Base-by-base conservation (phyloP, 352 stramenopile species). In the Globisporangium radiosum region DNA sequence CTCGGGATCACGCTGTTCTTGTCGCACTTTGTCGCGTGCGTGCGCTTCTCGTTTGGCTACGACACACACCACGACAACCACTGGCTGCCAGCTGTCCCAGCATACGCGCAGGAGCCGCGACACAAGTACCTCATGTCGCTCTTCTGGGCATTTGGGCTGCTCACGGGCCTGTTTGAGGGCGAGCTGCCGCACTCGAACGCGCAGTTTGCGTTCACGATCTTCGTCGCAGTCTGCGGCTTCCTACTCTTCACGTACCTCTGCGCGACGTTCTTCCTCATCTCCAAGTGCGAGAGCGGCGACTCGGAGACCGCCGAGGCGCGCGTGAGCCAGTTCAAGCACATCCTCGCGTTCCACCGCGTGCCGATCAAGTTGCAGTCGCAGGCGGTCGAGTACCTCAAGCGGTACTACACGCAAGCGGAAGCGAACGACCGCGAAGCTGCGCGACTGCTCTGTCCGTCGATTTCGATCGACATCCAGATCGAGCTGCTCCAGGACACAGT, bases 191-290 rank as follows among this genome's bases (percentile, higher is more conserved):
- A 81, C 47, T 60, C 64, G 4, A 75, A 68, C 52, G 43, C 57
- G 0, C 70, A 88, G 54, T 87, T 87, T 49, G 69, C 70, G n/a
- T 90, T 88, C 43, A 88, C 74, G 5, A 81, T 87, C 39, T 50
- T 72, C 5, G 76, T 87, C 36, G 69, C 68, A 17, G 52, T 88
- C 11, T 75, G 76, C 37, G 78, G 80, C 1, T 88, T 90, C 62
- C 75, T 75, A 9, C 59, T 90, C 19, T 90, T 90, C 52, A 87
- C 80, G 54, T 79, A 83, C 37, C 54, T 90, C 1, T 88, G 76
- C 40, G 78, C 78, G n/a, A 88, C 80, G 9, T 85, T 90, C 43
- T 90, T 90, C 57, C 71, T 87, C 49, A 61, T 90, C 2, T 88
- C 78, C 45, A 90, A 90, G 54, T 90, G 80, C 51, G 80, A 87